phyloP scores from a whole-genome alignment of 2,329 filamentous ascomycete species.

The Sarocladium kiliense region DNA sequence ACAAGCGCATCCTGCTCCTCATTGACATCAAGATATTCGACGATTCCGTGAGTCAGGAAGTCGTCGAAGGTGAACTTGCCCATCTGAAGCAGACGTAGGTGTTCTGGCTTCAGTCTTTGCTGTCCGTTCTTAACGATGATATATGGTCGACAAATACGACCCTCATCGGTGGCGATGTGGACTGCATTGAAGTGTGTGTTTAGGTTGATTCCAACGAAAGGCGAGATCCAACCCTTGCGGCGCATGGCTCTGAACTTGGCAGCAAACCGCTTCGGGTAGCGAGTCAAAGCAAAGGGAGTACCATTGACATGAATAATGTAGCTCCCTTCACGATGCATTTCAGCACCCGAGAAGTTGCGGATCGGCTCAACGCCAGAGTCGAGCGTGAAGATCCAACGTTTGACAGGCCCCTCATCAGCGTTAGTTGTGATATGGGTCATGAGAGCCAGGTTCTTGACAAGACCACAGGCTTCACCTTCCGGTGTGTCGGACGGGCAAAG shows the following conservation, averaged over 20 bases:
- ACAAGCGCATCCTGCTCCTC: conserved; percentile 97
- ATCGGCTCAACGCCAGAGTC: conserved; percentile 79
- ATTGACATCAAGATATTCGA: conserved; percentile 97
- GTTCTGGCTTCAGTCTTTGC: conserved; percentile 72
- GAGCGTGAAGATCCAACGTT: conserved; percentile 78
- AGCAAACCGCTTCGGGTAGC: conserved; percentile 81
- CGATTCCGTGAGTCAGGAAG: conserved; percentile 81
- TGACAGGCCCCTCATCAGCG: conserved; percentile 86
- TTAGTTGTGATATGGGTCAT: conserved; percentile 99
- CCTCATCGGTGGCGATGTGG: conserved; percentile 95
- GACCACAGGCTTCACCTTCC: conserved; percentile 95
- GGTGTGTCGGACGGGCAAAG: conserved; percentile 95
- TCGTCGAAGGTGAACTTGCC: conserved; percentile 90
- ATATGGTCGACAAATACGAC: conserved; percentile 89
- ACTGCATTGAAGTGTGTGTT: conserved; percentile 89
- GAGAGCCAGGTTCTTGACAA: conserved; percentile 95
- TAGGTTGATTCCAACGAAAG: conserved; percentile 94
- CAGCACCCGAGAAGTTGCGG: conserved; percentile 65
- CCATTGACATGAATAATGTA: conserved; percentile 96
- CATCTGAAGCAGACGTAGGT: conserved; percentile 75
- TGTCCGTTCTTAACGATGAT: conserved; percentile 90
- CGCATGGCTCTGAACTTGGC: conserved; percentile 80
- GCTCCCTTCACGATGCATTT: conserved; percentile 77
- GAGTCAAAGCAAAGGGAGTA: conserved; percentile 83
- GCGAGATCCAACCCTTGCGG: conserved; percentile 85